Evolutionary conservation across 78 protist species (phyloP), one percentile per base, ranked within the genome.

Genomic region (Thecamonas trahens): DNA sequence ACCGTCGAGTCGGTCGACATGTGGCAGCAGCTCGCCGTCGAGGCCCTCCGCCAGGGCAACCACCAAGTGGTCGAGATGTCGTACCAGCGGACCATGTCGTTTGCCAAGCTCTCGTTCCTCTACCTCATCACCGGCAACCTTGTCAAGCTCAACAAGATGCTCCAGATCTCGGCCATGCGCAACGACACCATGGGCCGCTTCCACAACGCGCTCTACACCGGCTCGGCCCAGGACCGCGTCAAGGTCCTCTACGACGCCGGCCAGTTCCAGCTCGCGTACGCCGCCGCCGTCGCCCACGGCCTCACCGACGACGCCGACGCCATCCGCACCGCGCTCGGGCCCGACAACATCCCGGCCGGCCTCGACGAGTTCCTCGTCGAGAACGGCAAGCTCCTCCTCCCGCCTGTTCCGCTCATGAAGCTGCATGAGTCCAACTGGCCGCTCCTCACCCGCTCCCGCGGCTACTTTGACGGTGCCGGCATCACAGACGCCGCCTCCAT

Each of bases 111-210:
- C 22, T 72, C 90, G 13, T 95, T 97, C 91, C 90, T 94, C 58
- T 92, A 95, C 55, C 70, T 94, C 38, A 69, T 95, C 75, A 89
- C 92, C 13, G 99, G 99, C 71, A 90, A 94, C 85, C 38, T 42
- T 37, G 83, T 62, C n/a, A 86, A 88, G 59, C 82, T 96, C n/a
- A 34, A 49, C 37, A 86, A 87, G 82, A 86, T 96, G 95, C 64
- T 84, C 44, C 71, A 76, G 57, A 89, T 81, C 44, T 64, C 77
- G 26, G 40, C 57, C 55, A 90, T 59, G 54, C 62, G 62, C 24
- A 20, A 20, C 1, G 76, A 70, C 42, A 15, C 32, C 54, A 15
- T 40, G 52, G 1, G 69, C 11, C 70, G 76, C 26, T 91, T 94
- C 87, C 96, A 96, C 52, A 90, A 73, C 54, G 74, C 97, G 11